Base-by-base conservation (phyloP, 129 eudicot genomes). In the Oenanthe sinensis region DNA sequence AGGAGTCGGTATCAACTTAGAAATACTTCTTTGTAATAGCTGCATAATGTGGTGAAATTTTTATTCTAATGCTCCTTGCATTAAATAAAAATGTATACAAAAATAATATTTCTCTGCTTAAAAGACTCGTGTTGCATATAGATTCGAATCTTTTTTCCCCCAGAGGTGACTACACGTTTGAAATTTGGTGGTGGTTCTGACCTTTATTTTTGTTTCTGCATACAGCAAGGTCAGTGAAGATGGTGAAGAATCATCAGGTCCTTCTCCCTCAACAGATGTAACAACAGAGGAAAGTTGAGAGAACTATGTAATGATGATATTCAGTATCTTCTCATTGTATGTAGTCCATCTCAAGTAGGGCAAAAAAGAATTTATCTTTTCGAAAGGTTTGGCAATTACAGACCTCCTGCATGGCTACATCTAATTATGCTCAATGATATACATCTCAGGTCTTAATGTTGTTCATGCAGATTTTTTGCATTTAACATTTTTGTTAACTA, bases 241-340 rank as follows among this genome's bases (percentile, higher is more conserved):
- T 46, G 77, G 42, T 0, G 77, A 46, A 46, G 42, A 74, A 74
- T 48, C 40, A 46, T 46, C 77, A 10, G 77, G 55, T 28, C 58
- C 39, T 45, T 46, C 24, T 15, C 77, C 50, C 42, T 74, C 36
- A 46, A 46, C 60, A 15, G 77, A 74, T 45, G 58, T 24, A 2
- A 46, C 77, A 24, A 45, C 55, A 46, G 77, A 46, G 77, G 77
- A 74, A 50, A 15, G 42, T 74, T 45, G 33, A 46, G 77, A 45
- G 60, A 9, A 9, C 1, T 46, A 26, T 28, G 24, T 60, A 60
- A n/a, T n/a, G 68, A n/a, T 24, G 77, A 46, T 72, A 4, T n/a
- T 10, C 44, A 72, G 36, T 13, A n/a, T 44, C 76, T 22, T n/a
- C 28, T 44, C 75, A 71, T 4, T 73, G 76, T 43, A 44, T 73